phyloP scores from a whole-genome alignment of 352 stramenopile genomes.

The Globisporangium paroecandrum region DNA sequence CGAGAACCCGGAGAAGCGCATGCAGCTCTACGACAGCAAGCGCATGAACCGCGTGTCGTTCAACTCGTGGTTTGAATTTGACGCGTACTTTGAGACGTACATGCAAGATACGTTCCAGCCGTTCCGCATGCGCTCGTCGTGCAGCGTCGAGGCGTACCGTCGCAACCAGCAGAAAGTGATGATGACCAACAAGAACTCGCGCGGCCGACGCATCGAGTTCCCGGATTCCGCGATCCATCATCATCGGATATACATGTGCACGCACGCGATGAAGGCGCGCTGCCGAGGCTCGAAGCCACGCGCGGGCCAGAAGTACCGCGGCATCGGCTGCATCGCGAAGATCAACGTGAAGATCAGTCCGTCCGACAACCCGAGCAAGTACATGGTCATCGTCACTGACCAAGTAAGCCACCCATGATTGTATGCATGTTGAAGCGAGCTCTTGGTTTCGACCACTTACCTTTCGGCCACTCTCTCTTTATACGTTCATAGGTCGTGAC shows the following conservation, averaged over 20 bases:
- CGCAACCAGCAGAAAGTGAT: conserved; percentile 87
- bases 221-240: conserved; percentile 79
- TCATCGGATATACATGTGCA: conserved; percentile 89
- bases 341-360: conserved; percentile 87
- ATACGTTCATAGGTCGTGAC: conserved; percentile 56
- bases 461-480: background rate
- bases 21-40: conserved; percentile 76
- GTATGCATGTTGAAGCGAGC: background rate
- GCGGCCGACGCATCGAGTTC: conserved; percentile 74
- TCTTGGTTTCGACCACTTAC: background rate
- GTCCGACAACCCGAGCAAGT: conserved; percentile 77
- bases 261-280: conserved; percentile 81
- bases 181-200: conserved; percentile 86
- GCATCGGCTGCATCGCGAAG: conserved; percentile 82
- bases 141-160: conserved; percentile 77
- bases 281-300: conserved; percentile 74
- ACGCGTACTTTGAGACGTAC: conserved; percentile 86
- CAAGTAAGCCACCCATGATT: conserved; percentile 35
- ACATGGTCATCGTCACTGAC: conserved; percentile 86
- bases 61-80: conserved; percentile 86
- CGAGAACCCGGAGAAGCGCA: conserved; percentile 28
- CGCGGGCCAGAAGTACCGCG: conserved; percentile 76
- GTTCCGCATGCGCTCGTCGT: conserved; percentile 83
- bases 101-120: conserved; percentile 87
- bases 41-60: conserved; percentile 83